A percentile compares a stretch with the other conserved stretches of the same genome.
Evolutionary conservation across 148 eudicot genomes (phyloP).

Genomic region (Beta vulgaris): DNA sequence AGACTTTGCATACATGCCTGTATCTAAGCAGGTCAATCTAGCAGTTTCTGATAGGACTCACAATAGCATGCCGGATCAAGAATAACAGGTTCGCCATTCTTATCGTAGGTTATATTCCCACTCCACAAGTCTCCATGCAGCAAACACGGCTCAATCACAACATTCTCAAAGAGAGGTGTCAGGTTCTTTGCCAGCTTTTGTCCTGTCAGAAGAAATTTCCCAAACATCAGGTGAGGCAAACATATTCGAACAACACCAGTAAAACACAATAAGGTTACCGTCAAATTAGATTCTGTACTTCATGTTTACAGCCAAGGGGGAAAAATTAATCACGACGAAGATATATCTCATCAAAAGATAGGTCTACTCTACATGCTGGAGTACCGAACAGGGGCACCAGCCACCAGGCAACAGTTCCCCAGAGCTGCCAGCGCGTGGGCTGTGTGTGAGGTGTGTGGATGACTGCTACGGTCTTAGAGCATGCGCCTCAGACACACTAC

Average conservation of each 20-base stretch:
- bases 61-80: conserved; percentile 99
- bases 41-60: conserved; percentile 39
- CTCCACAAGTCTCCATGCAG: conserved; percentile 98
- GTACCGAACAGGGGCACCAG: no score
- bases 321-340: neutral
- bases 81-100: conserved; percentile 84
- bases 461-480: no score
- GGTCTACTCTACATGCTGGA: no score
- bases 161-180: conserved; percentile 64
- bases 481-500: no score
- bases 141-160: conserved; percentile 82
- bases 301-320: neutral
- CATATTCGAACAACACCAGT: neutral
- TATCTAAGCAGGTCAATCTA: neutral
- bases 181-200: conserved; percentile 74
- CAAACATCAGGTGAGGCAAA: conserved; percentile 4
- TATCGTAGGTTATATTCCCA: conserved; percentile 87
- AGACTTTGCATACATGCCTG: neutral
- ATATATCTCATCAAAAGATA: neutral
- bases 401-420: no score
- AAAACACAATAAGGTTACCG: neutral
- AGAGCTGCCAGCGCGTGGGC: no score
- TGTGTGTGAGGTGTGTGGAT: no score
- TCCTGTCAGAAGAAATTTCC: conserved; percentile 44
- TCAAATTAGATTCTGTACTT: neutral